Percentiles rank a stretch among this genome's conserved stretches.
Evolutionary conservation across 2,329 filamentous ascomycete species (phyloP).

Genomic region (Epichloe elymi): DNA sequence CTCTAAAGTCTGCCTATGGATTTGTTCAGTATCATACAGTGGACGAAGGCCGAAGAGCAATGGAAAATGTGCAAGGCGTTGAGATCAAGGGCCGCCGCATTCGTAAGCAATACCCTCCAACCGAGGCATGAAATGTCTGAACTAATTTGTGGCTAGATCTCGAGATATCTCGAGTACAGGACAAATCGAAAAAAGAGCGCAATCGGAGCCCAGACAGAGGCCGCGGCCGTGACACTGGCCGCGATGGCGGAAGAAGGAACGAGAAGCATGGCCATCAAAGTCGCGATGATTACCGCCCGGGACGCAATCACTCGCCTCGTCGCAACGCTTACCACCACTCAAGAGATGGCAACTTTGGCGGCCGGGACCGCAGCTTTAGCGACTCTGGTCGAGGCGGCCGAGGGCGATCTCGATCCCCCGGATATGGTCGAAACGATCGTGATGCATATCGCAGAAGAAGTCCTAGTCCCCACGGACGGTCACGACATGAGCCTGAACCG

Average conservation of each 20-base stretch:
- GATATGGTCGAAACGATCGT: constrained; percentile 27
- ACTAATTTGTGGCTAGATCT: constrained; percentile 44
- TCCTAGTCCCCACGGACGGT: constrained; percentile 47
- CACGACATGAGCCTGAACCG: constrained; percentile 41
- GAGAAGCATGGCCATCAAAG: constrained; percentile 35
- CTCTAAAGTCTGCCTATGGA: constrained; percentile 90
- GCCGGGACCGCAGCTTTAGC: constrained; percentile 30
- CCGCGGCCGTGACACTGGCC: constrained; percentile 29
- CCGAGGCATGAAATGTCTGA: background rate
- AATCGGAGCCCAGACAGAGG: constrained; percentile 49
- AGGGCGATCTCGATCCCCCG: constrained; percentile 58
- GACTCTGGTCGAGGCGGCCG: constrained; percentile 31
- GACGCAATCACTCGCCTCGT: constrained; percentile 45
- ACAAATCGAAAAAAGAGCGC: constrained; percentile 52
- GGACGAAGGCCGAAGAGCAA: constrained; percentile 58
- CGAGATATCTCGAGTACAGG: constrained; percentile 80
- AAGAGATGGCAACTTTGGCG: constrained; percentile 46
- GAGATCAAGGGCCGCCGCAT: constrained; percentile 84
- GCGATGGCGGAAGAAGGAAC: constrained; percentile 29
- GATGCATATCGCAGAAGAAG: constrained; percentile 54
- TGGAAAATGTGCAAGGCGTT: constrained; percentile 66
- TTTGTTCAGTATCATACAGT: constrained; percentile 87
- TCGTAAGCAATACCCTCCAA: constrained; percentile 46
- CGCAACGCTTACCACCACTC: constrained; percentile 43
- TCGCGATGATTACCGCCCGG: constrained; percentile 54